Base-by-base conservation (phyloP, 371 early-diverging fungal genomes). In the Mortierella sp. region DNA sequence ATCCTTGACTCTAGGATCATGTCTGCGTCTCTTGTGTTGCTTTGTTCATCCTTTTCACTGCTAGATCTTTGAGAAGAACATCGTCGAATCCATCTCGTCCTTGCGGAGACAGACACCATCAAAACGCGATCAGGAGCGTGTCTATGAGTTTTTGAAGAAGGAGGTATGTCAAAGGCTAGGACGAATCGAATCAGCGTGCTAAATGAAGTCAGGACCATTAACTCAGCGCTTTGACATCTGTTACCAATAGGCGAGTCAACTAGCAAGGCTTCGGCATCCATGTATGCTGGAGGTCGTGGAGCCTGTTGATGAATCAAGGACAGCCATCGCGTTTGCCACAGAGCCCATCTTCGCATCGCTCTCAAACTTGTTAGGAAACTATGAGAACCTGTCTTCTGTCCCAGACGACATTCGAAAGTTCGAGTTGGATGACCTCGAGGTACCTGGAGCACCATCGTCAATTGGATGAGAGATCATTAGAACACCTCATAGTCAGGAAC, bases 241-340 rank as follows among this genome's bases (percentile, higher is more conserved):
- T n/a, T 3, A 25, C 49, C 16, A 16, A 2, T 74, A 88, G 88
- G 89, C 89, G n/a, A 84, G 88, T 22, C 86, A 92, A 68, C 81
- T 94, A 22, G 80, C 93, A n/a, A 84, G 91, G 34, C 71, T 95
- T 58, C 86, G 95, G 50, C 96, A 95, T 64, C 96, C 96, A 3
- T 85, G 88, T 25, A 82, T 95, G 58, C 74, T 95, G 46, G 92
- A 91, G 69, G 90, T 95, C 14, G 88, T 92, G 6, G 95, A 95
- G 56, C 91, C 94, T 3, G 76, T 93, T 16, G 90, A 88, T 27
- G 94, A 95, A 52, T 88, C 92, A 8, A 85, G 91, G 52, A 81
- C 85, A 27, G 82, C 86, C 0, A 82, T 95, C 39, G 89, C 88
- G 44, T 95, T 95, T 83, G 94, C 88, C 0, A 91, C 94, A 1